Base-by-base conservation (phyloP, 352 stramenopile species). In the Phytophthora crassamura region DNA sequence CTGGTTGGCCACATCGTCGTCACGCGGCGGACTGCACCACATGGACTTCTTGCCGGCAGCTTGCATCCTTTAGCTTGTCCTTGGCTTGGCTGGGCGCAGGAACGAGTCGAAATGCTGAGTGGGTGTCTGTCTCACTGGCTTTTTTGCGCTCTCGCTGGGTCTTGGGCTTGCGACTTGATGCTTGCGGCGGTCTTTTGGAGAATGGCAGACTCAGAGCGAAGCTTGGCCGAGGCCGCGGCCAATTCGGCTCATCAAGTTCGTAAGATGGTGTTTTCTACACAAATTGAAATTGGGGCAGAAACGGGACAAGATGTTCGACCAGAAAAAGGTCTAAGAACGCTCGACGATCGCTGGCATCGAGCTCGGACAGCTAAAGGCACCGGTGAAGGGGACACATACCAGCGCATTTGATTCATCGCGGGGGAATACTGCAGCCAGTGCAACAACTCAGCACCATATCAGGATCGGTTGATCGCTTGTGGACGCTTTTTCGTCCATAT, bases 121-220 rank as follows among this genome's bases (percentile, higher is more conserved):
- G 16, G 34, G 9, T 20, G 36, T 51, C 36, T 52, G 46, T 11
- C 10, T 55, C 12, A 22, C 40, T 61, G 51, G 28, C 36, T 63
- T 52, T 33, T 59, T 52, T 58, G 33, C 61, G 41, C 42, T 71
- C 40, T 67, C 49, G 18, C 51, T 57, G 43, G 47, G 41, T 18
- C 58, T 64, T 55, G 20, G 41, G 34, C 49, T 50, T 36, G 55
- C 34, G 46, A 28, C 63, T 67, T 69, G 59, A 22, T 45, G 46
- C 36, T 58, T 55, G 65, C 46, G 47, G 15, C 25, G 63, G 55
- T 58, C 48, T 69, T n/a, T 72, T 76, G 56, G 42, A 72, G 68
- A 76, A 76, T 76, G 63, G 40, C 45, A 59, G 51, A 32, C 28
- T 32, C 28, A 8, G 28, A 9, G 28, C 28, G 28, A 32, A 6